A percentile compares a stretch with the other conserved stretches of the same genome.
phyloP scores from a whole-genome alignment of 2,329 filamentous ascomycete genomes.

The Calonectria honghensis region DNA sequence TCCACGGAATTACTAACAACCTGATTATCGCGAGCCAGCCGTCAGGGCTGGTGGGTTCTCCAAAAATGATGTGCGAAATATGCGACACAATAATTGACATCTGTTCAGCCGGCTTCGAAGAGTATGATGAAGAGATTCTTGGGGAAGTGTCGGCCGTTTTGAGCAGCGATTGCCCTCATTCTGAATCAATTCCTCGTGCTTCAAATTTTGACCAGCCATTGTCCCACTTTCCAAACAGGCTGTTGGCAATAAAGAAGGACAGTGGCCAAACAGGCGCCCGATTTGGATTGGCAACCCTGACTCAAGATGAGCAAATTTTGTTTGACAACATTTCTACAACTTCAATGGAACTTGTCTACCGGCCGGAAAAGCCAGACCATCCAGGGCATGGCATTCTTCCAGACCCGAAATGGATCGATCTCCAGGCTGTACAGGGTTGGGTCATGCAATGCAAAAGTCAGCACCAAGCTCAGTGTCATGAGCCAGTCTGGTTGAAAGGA shows the following conservation, averaged over 20 bases:
- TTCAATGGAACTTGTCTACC: conserved; percentile 35
- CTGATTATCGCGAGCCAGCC: background rate
- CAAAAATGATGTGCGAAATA: conserved; percentile 58
- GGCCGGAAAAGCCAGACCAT: background rate
- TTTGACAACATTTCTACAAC: conserved; percentile 41
- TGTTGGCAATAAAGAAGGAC: conserved; percentile 38
- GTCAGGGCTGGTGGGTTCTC: background rate
- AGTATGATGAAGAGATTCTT: conserved; percentile 38
- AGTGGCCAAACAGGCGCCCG: conserved; percentile 30
- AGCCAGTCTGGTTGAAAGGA: conserved; percentile 40
- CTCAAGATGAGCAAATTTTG: conserved; percentile 22
- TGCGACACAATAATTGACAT: conserved; percentile 40
- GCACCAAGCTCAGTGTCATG: conserved; percentile 32
- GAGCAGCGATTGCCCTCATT: conserved; percentile 31
- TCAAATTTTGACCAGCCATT: conserved; percentile 35
- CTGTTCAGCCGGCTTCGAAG: conserved; percentile 34
- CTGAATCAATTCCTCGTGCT: conserved; percentile 34
- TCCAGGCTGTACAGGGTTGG: conserved; percentile 29
- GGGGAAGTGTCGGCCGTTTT: conserved; percentile 32
- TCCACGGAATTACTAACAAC: background rate
- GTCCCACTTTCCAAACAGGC: conserved; percentile 23
- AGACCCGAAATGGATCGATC: conserved; percentile 37
- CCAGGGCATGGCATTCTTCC: conserved; percentile 30
- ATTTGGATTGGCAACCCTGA: conserved; percentile 30
- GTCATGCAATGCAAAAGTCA: conserved; percentile 21